phyloP scores from a whole-genome alignment of 2,329 filamentous ascomycete genomes.

The Botrytis byssoidea region DNA sequence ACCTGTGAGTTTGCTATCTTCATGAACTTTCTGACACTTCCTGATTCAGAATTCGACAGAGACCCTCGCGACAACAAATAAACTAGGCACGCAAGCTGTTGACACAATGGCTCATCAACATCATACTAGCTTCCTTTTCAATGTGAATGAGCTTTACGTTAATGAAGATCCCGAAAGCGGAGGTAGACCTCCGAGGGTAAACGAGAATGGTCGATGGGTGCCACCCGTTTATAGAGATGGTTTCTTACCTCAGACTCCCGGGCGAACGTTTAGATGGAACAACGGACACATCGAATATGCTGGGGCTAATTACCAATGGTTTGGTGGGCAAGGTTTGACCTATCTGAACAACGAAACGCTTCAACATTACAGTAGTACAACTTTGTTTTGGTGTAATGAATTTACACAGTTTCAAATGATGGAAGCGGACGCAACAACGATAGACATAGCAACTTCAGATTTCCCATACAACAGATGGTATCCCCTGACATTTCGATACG shows the following conservation, averaged over 20 bases:
- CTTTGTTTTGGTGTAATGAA: constrained; percentile 30
- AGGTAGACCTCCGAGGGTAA: constrained; percentile 23
- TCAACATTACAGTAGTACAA: constrained; percentile 25
- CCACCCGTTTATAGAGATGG: constrained; percentile 28
- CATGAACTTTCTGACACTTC: neutral
- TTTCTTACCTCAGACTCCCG: constrained; percentile 26
- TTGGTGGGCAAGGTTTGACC: neutral
- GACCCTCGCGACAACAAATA: constrained; percentile 12
- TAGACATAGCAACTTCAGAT: constrained; percentile 17
- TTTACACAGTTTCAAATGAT: constrained; percentile 28
- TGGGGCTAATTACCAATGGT: constrained; percentile 22
- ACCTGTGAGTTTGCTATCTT: constrained; percentile 3
- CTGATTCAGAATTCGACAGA: neutral
- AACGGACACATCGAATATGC: constrained; percentile 25
- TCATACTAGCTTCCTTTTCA: constrained; percentile 39
- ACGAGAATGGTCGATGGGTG: constrained; percentile 28
- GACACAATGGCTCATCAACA: constrained; percentile 3
- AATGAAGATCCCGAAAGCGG: constrained; percentile 32
- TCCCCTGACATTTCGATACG: constrained; percentile 26
- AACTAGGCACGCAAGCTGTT: neutral
- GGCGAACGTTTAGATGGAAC: constrained; percentile 32
- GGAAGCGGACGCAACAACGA: constrained; percentile 23
- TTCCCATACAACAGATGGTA: constrained; percentile 27
- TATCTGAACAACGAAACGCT: neutral
- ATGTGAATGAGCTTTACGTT: constrained; percentile 44